Base-by-base conservation (phyloP, 1,139 yeast genomes). In the Taiozyma sp. region DNA sequence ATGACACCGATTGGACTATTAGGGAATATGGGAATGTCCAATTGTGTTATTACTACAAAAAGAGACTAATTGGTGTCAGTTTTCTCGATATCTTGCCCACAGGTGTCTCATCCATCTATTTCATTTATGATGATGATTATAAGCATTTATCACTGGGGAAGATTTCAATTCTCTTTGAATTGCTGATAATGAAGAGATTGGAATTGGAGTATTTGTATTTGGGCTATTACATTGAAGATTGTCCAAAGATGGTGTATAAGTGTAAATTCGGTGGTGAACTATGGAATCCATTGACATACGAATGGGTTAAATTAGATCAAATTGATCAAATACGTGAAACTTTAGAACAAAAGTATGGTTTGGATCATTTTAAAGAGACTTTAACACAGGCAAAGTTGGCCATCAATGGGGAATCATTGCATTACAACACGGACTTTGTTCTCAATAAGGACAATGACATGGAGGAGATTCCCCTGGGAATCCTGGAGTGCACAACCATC, bases 41-140 rank as follows among this genome's bases (percentile, higher is more conserved):
- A 64, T 96, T 88, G 62, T 79, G 88, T 62, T 90, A 89, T 62
- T 85, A 86, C 60, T 65, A 78, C 26, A 77, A 87, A 46, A 81
- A 69, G 6, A 74, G 76, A 53, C 69, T 91, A 34, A 79, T 88
- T 42, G 97, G 95, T 0, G 69, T 91, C 35, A 88, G 89, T 0
- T 88, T 90, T 0, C 64, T 87, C 29, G 98, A 91, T 65, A 71
- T 90, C 35, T 65, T 91, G 40, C 96, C 96, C 0, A 67, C 80
- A 19, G 86, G 91, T 0, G 67, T 91, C 0, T 88, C 96, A 0
- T 84, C 96, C 0, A 93, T 91, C 1, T 91, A 90, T 62, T 86
- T 90, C 61, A 81, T 90, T 19, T 89, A 95, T 88, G 95, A 90
- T 62, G 95, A 96, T 0, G 91, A 82, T 53, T 85, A 75, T 64